Base-by-base conservation (phyloP, 1,284 basidiomycete genomes). In the Hemileia vastatrix region DNA sequence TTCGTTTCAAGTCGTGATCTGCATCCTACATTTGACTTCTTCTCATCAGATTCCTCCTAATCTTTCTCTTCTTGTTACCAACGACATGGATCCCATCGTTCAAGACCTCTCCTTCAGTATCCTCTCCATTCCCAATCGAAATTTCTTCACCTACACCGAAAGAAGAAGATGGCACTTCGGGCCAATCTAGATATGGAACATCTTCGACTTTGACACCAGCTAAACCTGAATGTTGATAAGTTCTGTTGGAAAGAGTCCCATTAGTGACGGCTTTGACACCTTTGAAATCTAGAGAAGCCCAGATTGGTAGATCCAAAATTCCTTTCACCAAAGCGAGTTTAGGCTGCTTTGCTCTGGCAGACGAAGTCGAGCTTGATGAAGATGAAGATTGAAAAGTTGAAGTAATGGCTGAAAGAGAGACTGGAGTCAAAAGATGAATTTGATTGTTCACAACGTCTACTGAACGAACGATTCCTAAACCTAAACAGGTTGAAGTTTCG, bases 21-120 rank as follows among this genome's bases (percentile, higher is more conserved):
- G n/a, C n/a, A n/a, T n/a, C n/a, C n/a, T 76, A 85, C 79, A 83
- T 81, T 78, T 89, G 85, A 9, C 82, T 83, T 69, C 82, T 84
- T 43, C 91, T 80, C 89, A 93, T 91, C 71, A 96, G 75, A 78
- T 95, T 95, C 72, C 90, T 80, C 73, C 92, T 81, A 52, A 90
- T 83, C 50, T 85, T 78, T 70, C 86, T 80, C 70, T 81, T 83
- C 65, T 86, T 86, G 5, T 80, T 83, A 3, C 90, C 87, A 13
- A 84, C 60, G 36, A 51, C 36, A 61, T n/a, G 18, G 31, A n/a
- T 6, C n/a, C 36, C 31, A 54, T 57, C 6, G 32, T 15, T 36
- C n/a, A 11, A 9, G 2, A 9, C n/a, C n/a, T 9, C n/a, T 24
- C 48, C 48, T n/a, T 32, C 31, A 11, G 11, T n/a, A 24, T 50